Conservation (phyloP, 805 yeast genomes). For the Schizosaccharomyces lindneri region DNA sequence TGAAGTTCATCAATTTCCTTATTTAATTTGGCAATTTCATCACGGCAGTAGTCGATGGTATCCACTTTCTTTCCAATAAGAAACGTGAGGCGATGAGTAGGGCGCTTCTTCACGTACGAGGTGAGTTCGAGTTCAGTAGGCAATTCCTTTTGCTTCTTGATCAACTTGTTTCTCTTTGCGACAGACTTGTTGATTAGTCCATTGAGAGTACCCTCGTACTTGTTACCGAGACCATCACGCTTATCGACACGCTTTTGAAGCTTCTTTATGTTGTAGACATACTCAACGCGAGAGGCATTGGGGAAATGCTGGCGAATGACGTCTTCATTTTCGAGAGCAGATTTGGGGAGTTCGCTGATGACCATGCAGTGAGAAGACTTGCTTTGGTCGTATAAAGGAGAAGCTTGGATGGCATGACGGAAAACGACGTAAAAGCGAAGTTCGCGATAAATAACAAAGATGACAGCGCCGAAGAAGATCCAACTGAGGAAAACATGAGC, state of each 20-base stretch:
- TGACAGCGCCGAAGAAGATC: constrained; percentile 37
- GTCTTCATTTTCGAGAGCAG: constrained; percentile 21
- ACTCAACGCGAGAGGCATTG: constrained; percentile 31
- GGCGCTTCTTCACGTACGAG: constrained; percentile 34
- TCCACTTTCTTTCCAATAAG: constrained; percentile 64
- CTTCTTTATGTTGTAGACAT: constrained; percentile 22
- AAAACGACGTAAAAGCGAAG: neutral
- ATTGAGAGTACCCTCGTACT: constrained; percentile 20
- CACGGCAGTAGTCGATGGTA: constrained; percentile 49
- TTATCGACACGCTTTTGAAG: constrained; percentile 15
- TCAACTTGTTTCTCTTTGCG: constrained; percentile 5
- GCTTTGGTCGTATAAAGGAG: neutral
- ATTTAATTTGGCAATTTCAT: constrained; percentile 44
- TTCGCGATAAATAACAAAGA: neutral
- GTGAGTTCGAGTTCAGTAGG: neutral
- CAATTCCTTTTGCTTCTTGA: neutral
- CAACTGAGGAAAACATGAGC: constrained; percentile 71
- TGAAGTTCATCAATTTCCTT: constrained; percentile 37
- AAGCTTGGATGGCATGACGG: neutral
- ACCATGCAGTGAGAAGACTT: constrained; percentile 27
- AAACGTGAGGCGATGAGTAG: constrained; percentile 50
- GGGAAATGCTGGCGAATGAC: constrained; percentile 29
- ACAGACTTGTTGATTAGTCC: constrained; percentile 15
- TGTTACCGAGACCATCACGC: constrained; percentile 12
- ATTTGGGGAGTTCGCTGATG: constrained; percentile 39